phyloP scores from a whole-genome alignment of 2,329 filamentous ascomycete species.

The Blastomyces gilchristii region DNA sequence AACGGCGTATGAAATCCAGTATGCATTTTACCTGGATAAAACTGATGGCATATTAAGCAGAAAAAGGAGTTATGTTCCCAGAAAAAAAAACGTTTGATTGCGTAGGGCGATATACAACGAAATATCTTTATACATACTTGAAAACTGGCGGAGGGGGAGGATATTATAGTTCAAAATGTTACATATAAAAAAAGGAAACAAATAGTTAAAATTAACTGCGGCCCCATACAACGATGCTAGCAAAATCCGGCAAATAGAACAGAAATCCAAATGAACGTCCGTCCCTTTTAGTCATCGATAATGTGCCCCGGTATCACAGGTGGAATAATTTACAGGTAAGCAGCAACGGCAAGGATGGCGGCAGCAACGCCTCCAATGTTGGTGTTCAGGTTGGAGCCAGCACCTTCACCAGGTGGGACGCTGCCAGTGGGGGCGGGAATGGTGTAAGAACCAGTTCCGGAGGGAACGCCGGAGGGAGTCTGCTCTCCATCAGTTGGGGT shows the following conservation, averaged over 20 bases:
- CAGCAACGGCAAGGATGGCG: constrained; percentile 21
- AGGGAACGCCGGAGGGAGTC: constrained; percentile 8
- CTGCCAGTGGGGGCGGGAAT: constrained; percentile 11
- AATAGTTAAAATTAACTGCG: neutral
- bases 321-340: constrained; percentile 34
- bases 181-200: neutral
- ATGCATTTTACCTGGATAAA: too few species aligned
- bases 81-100: neutral
- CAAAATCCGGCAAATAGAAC: neutral
- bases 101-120: neutral
- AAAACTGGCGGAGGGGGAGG: neutral
- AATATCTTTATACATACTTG: neutral
- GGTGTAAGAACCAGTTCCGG: constrained; percentile 11
- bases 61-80: neutral
- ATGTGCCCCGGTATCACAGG: neutral
- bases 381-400: constrained; percentile 12
- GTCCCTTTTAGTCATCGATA: neutral
- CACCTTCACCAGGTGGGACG: constrained; percentile 14
- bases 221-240: neutral
- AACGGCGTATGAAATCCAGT: neutral
- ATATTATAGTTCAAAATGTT: neutral
- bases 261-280: neutral
- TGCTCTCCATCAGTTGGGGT: constrained; percentile 1
- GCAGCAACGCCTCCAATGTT: constrained; percentile 16
- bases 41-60: too few species aligned